Conservation (phyloP, 768 basidiomycete species). For the Coprinopsis marcescibilis region DNA sequence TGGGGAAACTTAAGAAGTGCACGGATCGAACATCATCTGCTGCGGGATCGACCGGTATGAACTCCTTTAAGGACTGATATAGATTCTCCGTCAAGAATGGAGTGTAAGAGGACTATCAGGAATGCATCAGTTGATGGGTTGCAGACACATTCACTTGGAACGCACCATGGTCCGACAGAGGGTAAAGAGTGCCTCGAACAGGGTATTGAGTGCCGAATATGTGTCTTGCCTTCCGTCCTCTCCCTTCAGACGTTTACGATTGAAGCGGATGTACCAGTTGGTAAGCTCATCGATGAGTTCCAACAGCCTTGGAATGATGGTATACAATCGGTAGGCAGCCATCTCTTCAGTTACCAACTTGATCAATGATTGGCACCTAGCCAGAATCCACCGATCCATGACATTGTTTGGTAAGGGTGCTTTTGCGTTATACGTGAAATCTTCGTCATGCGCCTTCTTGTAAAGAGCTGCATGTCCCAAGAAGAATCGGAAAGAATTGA, state of each 20-base stretch:
- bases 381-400: slow-evolving; percentile 98
- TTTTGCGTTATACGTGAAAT: slow-evolving; percentile 86
- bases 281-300: slow-evolving; percentile 94
- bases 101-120: slow-evolving; percentile 85
- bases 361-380: slow-evolving; percentile 96
- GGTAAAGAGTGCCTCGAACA: slow-evolving; percentile 93
- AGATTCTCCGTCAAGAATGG: slow-evolving; percentile 97
- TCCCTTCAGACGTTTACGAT: slow-evolving; percentile 92
- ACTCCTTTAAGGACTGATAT: slow-evolving; percentile 85
- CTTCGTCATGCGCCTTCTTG: slow-evolving; percentile 70
- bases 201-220: slow-evolving; percentile 80
- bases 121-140: slow-evolving; percentile 1
- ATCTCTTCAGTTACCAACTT: slow-evolving; percentile 88
- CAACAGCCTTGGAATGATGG: slow-evolving; percentile 90
- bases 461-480: slow-evolving; percentile 86
- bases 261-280: slow-evolving; percentile 99
- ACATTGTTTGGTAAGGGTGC: slow-evolving; percentile 83
- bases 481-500: slow-evolving; percentile 99
- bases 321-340: slow-evolving; percentile 96
- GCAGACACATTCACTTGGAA: slow-evolving; percentile 2
- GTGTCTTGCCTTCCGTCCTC: slow-evolving; percentile 90
- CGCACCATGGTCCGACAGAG: slow-evolving; percentile 91
- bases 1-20: slow-evolving; percentile 93
- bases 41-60: slow-evolving; percentile 70
- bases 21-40: slow-evolving; percentile 83